These are phyloP conservation scores for Nymphaea colorata DNA, from an alignment of 164 flowering plant species.

Conservation along the genomic window DNA sequence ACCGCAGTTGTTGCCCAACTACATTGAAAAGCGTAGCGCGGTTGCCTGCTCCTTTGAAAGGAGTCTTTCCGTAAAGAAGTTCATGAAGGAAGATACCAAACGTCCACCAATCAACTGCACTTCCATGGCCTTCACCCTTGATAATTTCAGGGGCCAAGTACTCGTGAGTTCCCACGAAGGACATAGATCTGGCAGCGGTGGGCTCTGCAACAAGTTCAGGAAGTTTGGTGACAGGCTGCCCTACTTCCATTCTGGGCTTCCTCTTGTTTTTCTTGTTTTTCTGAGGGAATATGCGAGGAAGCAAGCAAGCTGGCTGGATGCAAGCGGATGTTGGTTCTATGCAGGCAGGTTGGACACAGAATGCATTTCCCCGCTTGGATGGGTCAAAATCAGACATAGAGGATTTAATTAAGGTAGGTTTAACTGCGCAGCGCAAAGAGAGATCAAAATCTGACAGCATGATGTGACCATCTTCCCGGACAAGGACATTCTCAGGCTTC, in stretches of 20 bases:
- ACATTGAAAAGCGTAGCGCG: constrained; percentile 57
- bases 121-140: constrained; percentile 79
- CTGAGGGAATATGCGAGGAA: constrained; percentile 62
- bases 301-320: constrained; percentile 88
- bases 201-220: constrained; percentile 67
- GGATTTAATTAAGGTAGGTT: constrained; percentile 62
- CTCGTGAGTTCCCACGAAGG: constrained; percentile 80
- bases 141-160: constrained; percentile 76
- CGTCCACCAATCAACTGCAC: constrained; percentile 89
- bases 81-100: constrained; percentile 65
- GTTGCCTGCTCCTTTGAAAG: constrained; percentile 59
- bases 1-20: constrained; percentile 50
- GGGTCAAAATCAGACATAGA: constrained; percentile 42
- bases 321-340: constrained; percentile 75
- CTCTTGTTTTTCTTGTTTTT: constrained; percentile 49
- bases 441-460: constrained; percentile 95
- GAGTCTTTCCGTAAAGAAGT: constrained; percentile 67
- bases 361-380: constrained; percentile 41
- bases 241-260: constrained; percentile 30
- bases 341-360: constrained; percentile 88
- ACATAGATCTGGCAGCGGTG: constrained; percentile 60
- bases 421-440: constrained; percentile 70
- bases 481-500: constrained; percentile 90
- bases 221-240: constrained; percentile 21
- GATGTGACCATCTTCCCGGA: constrained; percentile 92